Evolutionary conservation across 768 basidiomycete species (phyloP), one percentile per base, ranked within the genome.

Genomic region (Lactifluus subvellereus): DNA sequence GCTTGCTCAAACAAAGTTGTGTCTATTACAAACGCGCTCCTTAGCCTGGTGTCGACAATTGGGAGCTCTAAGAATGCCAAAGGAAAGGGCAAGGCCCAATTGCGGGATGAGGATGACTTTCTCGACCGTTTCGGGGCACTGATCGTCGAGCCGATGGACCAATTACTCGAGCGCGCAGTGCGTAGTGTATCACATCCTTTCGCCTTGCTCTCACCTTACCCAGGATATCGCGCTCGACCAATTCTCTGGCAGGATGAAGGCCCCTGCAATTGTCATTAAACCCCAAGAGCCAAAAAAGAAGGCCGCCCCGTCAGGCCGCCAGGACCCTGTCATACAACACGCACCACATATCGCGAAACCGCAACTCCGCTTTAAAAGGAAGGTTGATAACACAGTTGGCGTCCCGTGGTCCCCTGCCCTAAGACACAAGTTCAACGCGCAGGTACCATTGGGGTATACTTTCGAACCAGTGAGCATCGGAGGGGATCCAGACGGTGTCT

Each of bases 221-320:
- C 66, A 92, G 89, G 94, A 98, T 71, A 87, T 84, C 9, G 85
- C 84, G 66, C 74, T 99, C 42, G 96, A 98, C 69, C 84, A 89
- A 66, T 82, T 82, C 66, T 77, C 84, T 43, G 93, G 93, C 5
- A 77, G 81, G 64, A 84, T 78, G 57, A 93, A 88, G 73, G 77
- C 82, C 0, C 82, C 86, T 43, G 84, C 80, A 1, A 86, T 90
- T 54, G 77, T 78, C 13, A 74, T 89, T 47, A 83, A 87, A 54
- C 76, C 79, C 27, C 37, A 57, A 11, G 59, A 62, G 18, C 56
- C 67, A 35, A 73, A 78, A 75, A 78, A 75, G 64, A 56, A 69
- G 52, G 72, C 69, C 45, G 65, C 68, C 6, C 68, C 72, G 2
- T 77, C 74, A 52, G 81, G 83, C 4, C 78, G 78, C 35, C 70